Conservation (phyloP, 148 eudicot species). For the Persicaria tinctoria region DNA sequence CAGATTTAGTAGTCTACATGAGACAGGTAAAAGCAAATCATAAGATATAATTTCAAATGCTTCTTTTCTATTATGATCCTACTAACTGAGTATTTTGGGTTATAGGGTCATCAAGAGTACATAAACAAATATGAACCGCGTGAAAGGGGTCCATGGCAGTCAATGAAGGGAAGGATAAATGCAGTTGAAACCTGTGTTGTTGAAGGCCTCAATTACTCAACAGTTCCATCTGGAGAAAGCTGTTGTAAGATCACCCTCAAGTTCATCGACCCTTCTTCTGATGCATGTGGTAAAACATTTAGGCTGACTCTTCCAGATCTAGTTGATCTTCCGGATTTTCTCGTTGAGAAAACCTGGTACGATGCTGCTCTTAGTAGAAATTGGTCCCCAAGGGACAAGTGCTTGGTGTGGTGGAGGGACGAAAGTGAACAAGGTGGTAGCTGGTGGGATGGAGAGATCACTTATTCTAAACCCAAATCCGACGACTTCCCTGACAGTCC, state of each 20-base stretch:
- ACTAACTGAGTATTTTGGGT: constrained; percentile 10
- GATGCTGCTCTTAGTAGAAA: constrained; percentile 55
- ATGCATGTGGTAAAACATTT: constrained; percentile 36
- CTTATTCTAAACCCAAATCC: constrained; percentile 39
- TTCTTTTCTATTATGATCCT: not conserved
- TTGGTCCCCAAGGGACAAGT: constrained; percentile 60
- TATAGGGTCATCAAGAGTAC: constrained; percentile 83
- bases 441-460: constrained; percentile 75
- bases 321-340: constrained; percentile 57
- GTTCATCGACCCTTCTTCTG: constrained; percentile 47
- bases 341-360: constrained; percentile 75
- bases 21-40: constrained; percentile 49
- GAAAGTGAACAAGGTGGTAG: constrained; percentile 54
- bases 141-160: constrained; percentile 51
- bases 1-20: constrained; percentile 75
- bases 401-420: constrained; percentile 87
- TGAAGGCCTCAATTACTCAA: constrained; percentile 48
- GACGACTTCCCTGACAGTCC: constrained; percentile 74
- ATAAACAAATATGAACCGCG: constrained; percentile 23
- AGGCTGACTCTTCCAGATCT: constrained; percentile 69
- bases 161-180: constrained; percentile 35
- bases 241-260: constrained; percentile 69
- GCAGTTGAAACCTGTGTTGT: constrained; percentile 68
- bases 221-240: constrained; percentile 72
- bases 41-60: not conserved